Evolutionary conservation across 805 yeast genomes (phyloP).

Genomic region (Danielia reshetovae): DNA sequence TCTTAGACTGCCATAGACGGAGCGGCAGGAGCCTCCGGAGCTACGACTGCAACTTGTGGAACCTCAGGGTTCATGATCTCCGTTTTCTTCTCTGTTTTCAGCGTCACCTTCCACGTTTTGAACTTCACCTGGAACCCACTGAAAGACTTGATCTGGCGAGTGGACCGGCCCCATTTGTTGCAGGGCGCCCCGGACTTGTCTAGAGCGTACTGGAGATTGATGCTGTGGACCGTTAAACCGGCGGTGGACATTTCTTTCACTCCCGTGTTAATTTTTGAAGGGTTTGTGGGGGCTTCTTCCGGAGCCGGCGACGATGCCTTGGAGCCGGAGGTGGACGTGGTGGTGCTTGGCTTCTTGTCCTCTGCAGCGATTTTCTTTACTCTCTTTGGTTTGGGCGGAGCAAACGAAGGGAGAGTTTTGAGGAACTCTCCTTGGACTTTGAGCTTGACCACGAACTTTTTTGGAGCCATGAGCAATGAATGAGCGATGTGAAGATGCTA

Average conservation of each 20-base stretch:
- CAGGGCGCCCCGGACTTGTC: conserved; percentile 35
- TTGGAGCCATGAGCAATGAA: conserved; percentile 27
- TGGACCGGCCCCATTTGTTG: conserved; percentile 32
- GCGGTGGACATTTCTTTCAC: conserved; percentile 39
- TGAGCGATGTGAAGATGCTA: too few relatives aligned
- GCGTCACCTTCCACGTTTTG: conserved; percentile 10
- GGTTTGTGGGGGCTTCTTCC: conserved; percentile 12
- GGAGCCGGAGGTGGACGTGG: conserved; percentile 1
- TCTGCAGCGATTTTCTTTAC: conserved; percentile 30
- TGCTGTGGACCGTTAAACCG: conserved; percentile 36
- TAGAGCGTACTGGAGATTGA: conserved; percentile 19
- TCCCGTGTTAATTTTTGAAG: conserved; percentile 34
- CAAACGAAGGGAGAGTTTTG: conserved; percentile 32
- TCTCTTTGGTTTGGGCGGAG: conserved; percentile 23
- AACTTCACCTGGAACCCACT: conserved; percentile 38
- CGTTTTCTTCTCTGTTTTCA: too few relatives aligned
- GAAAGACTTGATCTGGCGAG: conserved; percentile 38
- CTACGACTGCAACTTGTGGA: too few relatives aligned
- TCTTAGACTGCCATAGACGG: too few relatives aligned
- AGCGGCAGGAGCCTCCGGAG: too few relatives aligned
- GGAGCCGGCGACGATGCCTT: conserved; percentile 8
- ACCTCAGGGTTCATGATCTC: too few relatives aligned
- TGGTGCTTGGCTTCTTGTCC: conserved; percentile 18
- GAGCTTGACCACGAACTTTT: conserved; percentile 31
- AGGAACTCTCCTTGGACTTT: conserved; percentile 28